Evolutionary conservation across 139 green algal genomes (phyloP).

Genomic region (Haematococcus lacustris): DNA sequence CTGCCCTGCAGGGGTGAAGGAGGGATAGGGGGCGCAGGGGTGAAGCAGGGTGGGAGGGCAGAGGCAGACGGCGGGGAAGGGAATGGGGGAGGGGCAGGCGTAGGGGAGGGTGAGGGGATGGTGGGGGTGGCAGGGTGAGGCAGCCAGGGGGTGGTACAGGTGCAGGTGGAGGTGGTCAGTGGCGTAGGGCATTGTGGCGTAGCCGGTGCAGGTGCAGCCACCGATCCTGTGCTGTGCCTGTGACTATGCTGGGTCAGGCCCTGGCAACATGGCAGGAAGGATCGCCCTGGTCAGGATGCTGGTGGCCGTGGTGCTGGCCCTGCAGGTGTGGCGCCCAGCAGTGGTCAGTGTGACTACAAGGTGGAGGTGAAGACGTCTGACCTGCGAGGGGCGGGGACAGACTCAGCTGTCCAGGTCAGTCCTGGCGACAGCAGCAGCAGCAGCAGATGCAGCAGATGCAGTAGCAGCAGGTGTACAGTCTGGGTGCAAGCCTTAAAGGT

Average conservation of each 20-base stretch:
- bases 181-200: neutral
- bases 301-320: neutral
- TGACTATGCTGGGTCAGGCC: neutral
- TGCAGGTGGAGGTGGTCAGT: neutral
- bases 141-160: neutral
- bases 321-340: neutral
- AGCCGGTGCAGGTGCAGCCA: conserved; percentile 8
- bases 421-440: too few species aligned
- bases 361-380: conserved; percentile 47
- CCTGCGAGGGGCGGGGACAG: conserved; percentile 46
- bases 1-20: conserved; percentile 1
- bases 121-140: neutral
- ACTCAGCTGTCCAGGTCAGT: conserved; percentile 35
- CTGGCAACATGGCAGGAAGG: neutral
- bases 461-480: too few species aligned
- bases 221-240: neutral
- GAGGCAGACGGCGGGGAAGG: neutral
- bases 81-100: neutral
- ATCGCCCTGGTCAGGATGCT: neutral
- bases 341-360: conserved; percentile 23
- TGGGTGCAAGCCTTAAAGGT: too few species aligned
- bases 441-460: too few species aligned
- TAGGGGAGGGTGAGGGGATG: neutral
- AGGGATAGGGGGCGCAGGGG: neutral
- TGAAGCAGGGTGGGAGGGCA: neutral